phyloP scores from a whole-genome alignment of 2,329 filamentous ascomycete species.

The Davidsoniella virescens region DNA sequence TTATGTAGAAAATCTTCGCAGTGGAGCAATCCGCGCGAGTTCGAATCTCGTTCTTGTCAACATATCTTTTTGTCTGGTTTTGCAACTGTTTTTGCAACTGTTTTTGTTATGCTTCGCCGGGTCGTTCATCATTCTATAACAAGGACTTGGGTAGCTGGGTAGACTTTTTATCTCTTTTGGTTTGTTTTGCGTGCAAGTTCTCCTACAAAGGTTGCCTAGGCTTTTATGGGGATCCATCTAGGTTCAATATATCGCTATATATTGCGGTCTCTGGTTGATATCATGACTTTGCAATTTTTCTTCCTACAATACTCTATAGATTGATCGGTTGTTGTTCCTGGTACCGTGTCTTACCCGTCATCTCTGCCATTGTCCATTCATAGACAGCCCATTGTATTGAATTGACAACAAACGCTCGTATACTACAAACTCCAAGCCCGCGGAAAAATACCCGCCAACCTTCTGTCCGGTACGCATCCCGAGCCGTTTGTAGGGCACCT shows the following conservation, averaged over 20 bases:
- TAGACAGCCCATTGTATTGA: constrained; percentile 87
- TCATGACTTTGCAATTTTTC: too few species aligned
- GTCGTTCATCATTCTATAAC: too few species aligned
- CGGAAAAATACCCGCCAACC: constrained; percentile 55
- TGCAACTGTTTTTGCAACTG: neutral
- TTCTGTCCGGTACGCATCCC: constrained; percentile 41
- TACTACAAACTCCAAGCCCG: constrained; percentile 64
- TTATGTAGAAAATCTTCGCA: neutral
- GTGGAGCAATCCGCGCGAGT: constrained; percentile 9
- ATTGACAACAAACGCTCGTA: constrained; percentile 81
- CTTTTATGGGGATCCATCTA: too few species aligned
- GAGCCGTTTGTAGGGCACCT: constrained; percentile 48
- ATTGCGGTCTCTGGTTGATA: too few species aligned
- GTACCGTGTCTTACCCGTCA: constrained; percentile 17
- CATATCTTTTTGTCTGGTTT: neutral
- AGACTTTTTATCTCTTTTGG: constrained; percentile 11
- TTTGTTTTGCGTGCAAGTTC: neutral
- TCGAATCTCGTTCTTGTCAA: constrained; percentile 10
- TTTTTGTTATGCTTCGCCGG: too few species aligned
- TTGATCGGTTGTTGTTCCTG: neutral
- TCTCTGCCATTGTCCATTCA: constrained; percentile 63
- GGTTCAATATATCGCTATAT: too few species aligned
- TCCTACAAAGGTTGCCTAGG: too few species aligned
- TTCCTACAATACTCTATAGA: neutral
- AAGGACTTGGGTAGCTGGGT: too few species aligned